Conservation (phyloP, 2,329 filamentous ascomycete genomes). For the Conoideocrella luteorostrata region DNA sequence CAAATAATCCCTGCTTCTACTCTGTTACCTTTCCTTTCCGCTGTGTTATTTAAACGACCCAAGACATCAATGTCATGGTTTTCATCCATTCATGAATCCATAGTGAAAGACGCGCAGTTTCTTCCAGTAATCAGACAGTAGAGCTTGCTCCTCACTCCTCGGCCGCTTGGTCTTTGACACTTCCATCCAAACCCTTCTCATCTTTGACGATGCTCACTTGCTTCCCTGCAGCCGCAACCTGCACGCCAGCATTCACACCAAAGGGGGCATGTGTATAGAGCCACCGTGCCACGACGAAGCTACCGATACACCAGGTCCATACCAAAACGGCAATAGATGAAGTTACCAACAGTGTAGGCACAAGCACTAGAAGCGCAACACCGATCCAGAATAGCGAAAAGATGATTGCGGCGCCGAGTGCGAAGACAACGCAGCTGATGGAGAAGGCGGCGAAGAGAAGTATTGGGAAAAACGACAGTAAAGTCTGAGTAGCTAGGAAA, state of each 20-base stretch:
- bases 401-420: constrained; percentile 53
- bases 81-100: no score
- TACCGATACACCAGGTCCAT: constrained; percentile 61
- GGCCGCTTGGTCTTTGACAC: constrained; percentile 1
- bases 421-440: constrained; percentile 54
- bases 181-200: constrained; percentile 17
- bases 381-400: constrained; percentile 65
- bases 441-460: constrained; percentile 63
- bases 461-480: constrained; percentile 61
- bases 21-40: no score
- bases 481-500: constrained; percentile 59
- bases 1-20: no score
- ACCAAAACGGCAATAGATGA: constrained; percentile 54
- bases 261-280: constrained; percentile 32
- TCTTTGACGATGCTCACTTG: constrained; percentile 15
- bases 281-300: constrained; percentile 46
- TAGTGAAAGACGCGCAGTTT: no score
- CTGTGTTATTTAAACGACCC: no score
- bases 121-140: no score
- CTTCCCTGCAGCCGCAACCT: constrained; percentile 16
- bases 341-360: constrained; percentile 63
- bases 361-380: constrained; percentile 58
- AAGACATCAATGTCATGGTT: no score
- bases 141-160: no score
- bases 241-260: constrained; percentile 12